Base-by-base conservation (phyloP, 2,329 filamentous ascomycete genomes). In the Beauveria pseudobassiana region DNA sequence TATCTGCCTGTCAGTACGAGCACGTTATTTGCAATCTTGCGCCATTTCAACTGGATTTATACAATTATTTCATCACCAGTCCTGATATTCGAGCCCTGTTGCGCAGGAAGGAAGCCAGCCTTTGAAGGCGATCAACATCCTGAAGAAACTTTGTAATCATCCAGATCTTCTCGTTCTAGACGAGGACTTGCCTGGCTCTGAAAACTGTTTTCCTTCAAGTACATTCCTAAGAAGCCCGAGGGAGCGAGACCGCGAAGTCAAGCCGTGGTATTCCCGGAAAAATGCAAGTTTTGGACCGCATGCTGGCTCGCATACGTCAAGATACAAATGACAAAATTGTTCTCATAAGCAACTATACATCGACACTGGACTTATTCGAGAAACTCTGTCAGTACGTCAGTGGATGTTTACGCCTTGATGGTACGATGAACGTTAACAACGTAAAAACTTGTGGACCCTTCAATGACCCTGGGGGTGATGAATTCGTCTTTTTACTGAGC, bases 321-420 rank as follows among this genome's bases (percentile, higher is more conserved):
- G 93, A 98, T 69, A 98, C 95, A 0, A 97, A 96, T 69, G 95
- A 99, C 82, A 99, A 99, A 76, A 99, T 99, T 69, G 95, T 99
- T 14, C 84, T 99, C 62, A 99, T 99, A 74, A 96, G 91, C 75
- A 99, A 99, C 72, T 99, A 98, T 76, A 99, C 95, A 0, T 90
- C 95, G 68, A 99, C 95, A 0, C 83, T 99, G 4, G 95, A 99
- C 73, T 82, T 99, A 3, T 98, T 99, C 71, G 93, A 96, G 67
- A 88, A 87, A 64, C 83, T 99, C 9, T 99, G 95, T 72, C 90
- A 93, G 48, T 83, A 62, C 89, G 92, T 18, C 84, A 82, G 3
- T 99, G 93, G 93, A 46, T 89, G 82, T 67, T 82, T 99, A 57
- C 89, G 95, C 30, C 87, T 99, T 3, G 95, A 99, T 70, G 95